Percentiles rank a stretch among this genome's conserved stretches.
phyloP scores from a whole-genome alignment of 1,284 basidiomycete species.

The Trametes pubescens region DNA sequence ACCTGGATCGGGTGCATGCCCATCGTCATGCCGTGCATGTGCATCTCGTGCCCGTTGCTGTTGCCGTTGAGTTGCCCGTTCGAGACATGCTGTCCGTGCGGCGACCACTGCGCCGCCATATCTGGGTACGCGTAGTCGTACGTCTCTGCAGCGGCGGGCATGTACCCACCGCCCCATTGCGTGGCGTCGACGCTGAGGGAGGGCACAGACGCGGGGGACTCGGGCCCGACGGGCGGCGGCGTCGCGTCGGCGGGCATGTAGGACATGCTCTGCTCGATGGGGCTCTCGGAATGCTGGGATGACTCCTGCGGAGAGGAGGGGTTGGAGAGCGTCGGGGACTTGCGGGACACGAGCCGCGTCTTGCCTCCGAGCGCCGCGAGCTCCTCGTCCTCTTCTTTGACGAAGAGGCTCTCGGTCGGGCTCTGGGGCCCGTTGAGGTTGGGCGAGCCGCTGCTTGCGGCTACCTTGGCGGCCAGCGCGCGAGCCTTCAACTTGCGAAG shows the following conservation, averaged over 20 bases:
- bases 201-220: conserved; percentile 12
- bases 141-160: conserved; percentile 18
- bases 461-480: conserved; percentile 42
- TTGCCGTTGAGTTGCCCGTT: background rate
- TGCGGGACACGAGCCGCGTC: conserved; percentile 66
- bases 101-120: conserved; percentile 33
- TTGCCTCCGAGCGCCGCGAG: conserved; percentile 65
- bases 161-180: conserved; percentile 25
- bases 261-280: conserved; percentile 31
- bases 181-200: conserved; percentile 9
- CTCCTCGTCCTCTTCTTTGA: conserved; percentile 67
- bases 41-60: conserved; percentile 25
- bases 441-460: conserved; percentile 10
- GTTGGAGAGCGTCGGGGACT: conserved; percentile 52
- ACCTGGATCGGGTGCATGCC: conserved; percentile 24
- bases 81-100: conserved; percentile 22
- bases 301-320: conserved; percentile 48
- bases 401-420: conserved; percentile 39
- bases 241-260: conserved; percentile 30
- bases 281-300: conserved; percentile 37
- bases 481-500: conserved; percentile 62
- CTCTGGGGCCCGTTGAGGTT: conserved; percentile 9
- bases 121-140: conserved; percentile 35
- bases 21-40: conserved; percentile 25
- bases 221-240: conserved; percentile 1